Conservation (phyloP, 352 stramenopile genomes). For the Globisporangium splendens region DNA sequence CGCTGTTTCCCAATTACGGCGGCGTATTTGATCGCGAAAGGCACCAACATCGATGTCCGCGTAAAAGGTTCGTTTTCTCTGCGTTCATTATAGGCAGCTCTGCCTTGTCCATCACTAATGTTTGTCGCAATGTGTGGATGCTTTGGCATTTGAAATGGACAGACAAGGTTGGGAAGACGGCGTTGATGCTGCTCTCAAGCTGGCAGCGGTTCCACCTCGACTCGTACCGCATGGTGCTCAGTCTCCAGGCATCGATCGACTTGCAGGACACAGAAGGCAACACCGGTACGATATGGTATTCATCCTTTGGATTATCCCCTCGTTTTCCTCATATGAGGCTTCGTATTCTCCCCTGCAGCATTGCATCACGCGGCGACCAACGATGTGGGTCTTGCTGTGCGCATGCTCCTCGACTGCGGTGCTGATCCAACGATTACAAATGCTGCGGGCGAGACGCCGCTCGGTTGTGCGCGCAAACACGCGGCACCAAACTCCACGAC, state of each 20-base stretch:
- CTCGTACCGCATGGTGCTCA: slow-evolving; percentile 78
- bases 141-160: background rate
- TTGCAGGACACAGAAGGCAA: slow-evolving; percentile 59
- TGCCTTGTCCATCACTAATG: background rate
- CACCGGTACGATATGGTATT: slow-evolving; percentile 35
- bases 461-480: slow-evolving; percentile 33
- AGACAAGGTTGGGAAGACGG: slow-evolving; percentile 43
- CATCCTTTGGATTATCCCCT: background rate
- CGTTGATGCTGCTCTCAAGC: slow-evolving; percentile 68
- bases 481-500: slow-evolving; percentile 35
- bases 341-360: slow-evolving; percentile 18
- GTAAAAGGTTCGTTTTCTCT: slow-evolving; percentile 29
- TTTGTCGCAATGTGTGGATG: background rate
- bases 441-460: slow-evolving; percentile 38
- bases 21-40: slow-evolving; percentile 74
- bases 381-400: slow-evolving; percentile 56
- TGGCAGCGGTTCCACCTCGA: slow-evolving; percentile 77
- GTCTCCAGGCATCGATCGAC: slow-evolving; percentile 54
- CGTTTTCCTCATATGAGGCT: background rate
- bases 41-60: slow-evolving; percentile 56
- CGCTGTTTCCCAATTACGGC: slow-evolving; percentile 71
- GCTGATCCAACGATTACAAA: slow-evolving; percentile 49
- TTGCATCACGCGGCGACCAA: slow-evolving; percentile 64
- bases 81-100: background rate
- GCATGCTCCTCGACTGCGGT: slow-evolving; percentile 61